Conservation (phyloP, 371 early-diverging fungal genomes). For the Actinomortierella ambigua region DNA sequence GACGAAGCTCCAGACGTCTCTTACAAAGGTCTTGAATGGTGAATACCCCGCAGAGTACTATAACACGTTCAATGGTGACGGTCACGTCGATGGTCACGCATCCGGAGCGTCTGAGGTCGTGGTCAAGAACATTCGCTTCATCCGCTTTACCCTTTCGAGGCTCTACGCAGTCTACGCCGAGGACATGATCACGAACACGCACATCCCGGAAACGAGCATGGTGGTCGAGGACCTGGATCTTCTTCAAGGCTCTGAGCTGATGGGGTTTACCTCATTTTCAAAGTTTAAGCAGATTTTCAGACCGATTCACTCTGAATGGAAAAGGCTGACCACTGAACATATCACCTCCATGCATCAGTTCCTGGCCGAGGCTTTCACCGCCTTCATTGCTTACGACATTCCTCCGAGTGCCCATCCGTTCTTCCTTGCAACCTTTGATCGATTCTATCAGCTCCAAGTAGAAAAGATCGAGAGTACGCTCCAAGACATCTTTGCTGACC, state of each 20-base stretch:
- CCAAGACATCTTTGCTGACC: slow-evolving; percentile 26
- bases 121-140: no score
- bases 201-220: slow-evolving; percentile 8
- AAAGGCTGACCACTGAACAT: no score
- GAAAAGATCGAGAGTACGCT: slow-evolving; percentile 11
- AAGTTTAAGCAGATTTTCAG: no score
- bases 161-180: slow-evolving; percentile 11
- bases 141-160: slow-evolving; percentile 14
- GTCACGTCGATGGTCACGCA: slow-evolving; percentile 1
- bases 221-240: slow-evolving; percentile 18
- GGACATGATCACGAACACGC: slow-evolving; percentile 16
- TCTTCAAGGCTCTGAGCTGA: slow-evolving; percentile 24
- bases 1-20: slow-evolving; percentile 13
- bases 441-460: slow-evolving; percentile 22
- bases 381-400: no score
- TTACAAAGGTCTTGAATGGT: slow-evolving; percentile 18
- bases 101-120: neutral
- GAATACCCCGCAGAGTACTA: slow-evolving; percentile 21
- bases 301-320: no score
- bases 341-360: no score
- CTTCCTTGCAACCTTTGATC: slow-evolving; percentile 18
- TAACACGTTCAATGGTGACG: slow-evolving; percentile 1
- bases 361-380: no score
- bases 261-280: no score
- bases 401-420: no score